Evolutionary conservation across 148 eudicot genomes (phyloP), one percentile per base, ranked within the genome.

Genomic region (Nepenthes mirabilis): DNA sequence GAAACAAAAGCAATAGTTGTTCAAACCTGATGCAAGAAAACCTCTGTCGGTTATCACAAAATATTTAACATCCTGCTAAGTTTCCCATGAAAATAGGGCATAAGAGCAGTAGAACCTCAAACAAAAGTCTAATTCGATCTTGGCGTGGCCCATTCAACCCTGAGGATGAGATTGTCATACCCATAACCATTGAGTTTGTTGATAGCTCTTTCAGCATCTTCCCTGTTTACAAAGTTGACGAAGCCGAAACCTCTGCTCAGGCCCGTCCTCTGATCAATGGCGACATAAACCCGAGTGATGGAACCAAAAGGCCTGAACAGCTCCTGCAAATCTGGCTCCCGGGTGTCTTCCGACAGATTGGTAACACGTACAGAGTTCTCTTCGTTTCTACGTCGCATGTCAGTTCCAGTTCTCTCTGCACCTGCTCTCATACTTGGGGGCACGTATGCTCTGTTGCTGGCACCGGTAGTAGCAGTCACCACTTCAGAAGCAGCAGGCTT

Each of bases 331-430:
- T 90, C 97, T 1, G 91, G 80, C 71, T 91, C 98, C 54, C 96
- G 75, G 6, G 98, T 91, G 76, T 91, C 98, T 62, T 91, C 98
- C 0, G 98, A 91, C 14, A 88, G 80, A 72, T 91, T 91, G 45
- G 94, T 88, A 32, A 88, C 98, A 68, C 98, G 80, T 12, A 91
- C 98, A 0, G 98, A 88, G 75, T 91, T 91, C 77, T 91, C 98
- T 23, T 91, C 96, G 14, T 88, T 88, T 23, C 98, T 79, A 36
- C 98, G 87, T 70, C 94, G 80, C 96, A 82, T 85, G 65, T 91
- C 98, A n/a, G 85, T 69, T 6, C 77, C 86, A 52, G 65, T 50
- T 64, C 85, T 81, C 70, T 76, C 82, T 9, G 74, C 87, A 61
- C 94, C 97, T 2, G 73, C 77, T 57, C 95, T 83, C 85, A 83